These are phyloP conservation scores for Botrytis pseudocinerea DNA, from an alignment of 2,329 filamentous ascomycete species.

Conservation along the genomic window DNA sequence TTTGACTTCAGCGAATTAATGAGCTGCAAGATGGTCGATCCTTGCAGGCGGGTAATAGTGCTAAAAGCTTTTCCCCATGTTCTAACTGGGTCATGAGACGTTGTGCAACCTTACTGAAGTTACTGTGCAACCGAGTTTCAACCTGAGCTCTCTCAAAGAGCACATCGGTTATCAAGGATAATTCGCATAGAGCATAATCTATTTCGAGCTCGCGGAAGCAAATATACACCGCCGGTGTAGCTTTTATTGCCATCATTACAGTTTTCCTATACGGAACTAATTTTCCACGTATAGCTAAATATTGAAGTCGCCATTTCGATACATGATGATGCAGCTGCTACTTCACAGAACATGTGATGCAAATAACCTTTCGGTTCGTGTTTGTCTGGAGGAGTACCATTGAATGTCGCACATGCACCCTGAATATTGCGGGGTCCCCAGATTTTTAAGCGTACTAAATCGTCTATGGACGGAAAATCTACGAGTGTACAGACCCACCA, in stretches of 20 bases:
- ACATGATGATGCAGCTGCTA: not conserved
- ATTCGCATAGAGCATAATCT: not conserved
- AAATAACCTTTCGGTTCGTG: not conserved
- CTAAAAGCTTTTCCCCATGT: not conserved
- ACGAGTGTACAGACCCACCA: not conserved
- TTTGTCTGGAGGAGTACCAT: not conserved
- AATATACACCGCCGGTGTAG: not conserved
- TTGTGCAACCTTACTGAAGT: not conserved
- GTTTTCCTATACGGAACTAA: not conserved
- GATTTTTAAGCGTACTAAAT: not conserved
- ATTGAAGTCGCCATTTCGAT: not conserved
- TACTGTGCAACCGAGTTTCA: not conserved
- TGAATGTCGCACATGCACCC: not conserved
- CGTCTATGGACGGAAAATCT: slow-evolving; percentile 20
- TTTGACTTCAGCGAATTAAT: not conserved
- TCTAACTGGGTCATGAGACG: not conserved
- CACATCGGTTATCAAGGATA: not conserved
- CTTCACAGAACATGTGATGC: not conserved
- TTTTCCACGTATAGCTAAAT: not conserved
- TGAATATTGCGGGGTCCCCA: slow-evolving; percentile 17
- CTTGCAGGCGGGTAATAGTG: not conserved
- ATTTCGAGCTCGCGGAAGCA: not conserved
- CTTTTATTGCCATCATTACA: not conserved
- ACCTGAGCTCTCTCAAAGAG: not conserved
- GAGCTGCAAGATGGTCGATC: not conserved